Conservation (phyloP, 345 rosid species). For the Murraya koenigii region DNA sequence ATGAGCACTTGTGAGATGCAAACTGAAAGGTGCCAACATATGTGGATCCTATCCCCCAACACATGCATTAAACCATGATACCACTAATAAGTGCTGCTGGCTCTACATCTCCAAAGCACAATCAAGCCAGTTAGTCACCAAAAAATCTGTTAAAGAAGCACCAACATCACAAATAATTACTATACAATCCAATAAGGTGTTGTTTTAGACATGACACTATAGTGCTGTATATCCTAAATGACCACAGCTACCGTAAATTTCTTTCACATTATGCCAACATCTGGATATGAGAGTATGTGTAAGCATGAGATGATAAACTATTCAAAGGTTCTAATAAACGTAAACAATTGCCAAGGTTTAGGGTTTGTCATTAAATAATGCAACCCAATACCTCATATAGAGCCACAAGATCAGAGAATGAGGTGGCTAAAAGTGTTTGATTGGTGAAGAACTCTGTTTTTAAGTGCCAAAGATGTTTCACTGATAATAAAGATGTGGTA, state of each 20-base stretch:
- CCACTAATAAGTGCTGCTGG: neutral
- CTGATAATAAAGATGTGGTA: neutral
- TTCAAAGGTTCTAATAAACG: neutral
- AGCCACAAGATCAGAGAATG: neutral
- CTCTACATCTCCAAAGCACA: neutral
- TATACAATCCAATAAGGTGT: too few species aligned
- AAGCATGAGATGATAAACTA: neutral
- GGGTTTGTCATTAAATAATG: neutral
- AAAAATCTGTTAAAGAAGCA: neutral
- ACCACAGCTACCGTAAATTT: neutral
- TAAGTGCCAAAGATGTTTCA: neutral
- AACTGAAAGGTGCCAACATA: neutral
- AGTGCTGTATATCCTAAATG: neutral
- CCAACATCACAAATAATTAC: too few species aligned
- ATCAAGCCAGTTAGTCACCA: neutral
- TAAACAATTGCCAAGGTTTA: neutral
- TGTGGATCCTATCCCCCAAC: neutral
- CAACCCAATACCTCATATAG: neutral
- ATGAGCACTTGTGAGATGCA: neutral
- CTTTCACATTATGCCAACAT: neutral
- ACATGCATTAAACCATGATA: neutral
- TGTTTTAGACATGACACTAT: neutral
- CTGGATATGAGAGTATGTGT: neutral
- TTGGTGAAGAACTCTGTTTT: constrained; percentile 8
- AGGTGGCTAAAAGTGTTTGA: neutral